Conservation (phyloP, 805 yeast species). For the Lipomyces sp. region DNA sequence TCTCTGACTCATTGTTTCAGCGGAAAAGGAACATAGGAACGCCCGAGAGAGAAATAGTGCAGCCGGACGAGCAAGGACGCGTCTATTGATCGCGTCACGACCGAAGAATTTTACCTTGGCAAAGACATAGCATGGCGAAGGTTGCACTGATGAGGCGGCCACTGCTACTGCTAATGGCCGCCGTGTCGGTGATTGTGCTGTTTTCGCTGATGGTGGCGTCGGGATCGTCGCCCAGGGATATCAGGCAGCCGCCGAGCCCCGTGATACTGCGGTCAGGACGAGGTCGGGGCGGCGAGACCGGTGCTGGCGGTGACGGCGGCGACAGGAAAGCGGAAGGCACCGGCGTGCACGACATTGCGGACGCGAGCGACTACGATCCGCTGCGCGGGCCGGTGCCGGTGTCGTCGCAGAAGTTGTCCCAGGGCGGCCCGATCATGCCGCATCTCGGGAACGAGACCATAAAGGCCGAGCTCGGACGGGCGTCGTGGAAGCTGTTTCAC, state of each 20-base stretch:
- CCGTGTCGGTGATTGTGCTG: background rate
- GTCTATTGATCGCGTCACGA: no score
- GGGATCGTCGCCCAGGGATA: no score
- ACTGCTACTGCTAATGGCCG: background rate
- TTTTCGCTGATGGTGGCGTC: background rate
- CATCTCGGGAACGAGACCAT: slow-evolving; percentile 83
- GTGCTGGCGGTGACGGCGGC: slow-evolving; percentile 1
- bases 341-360: slow-evolving; percentile 17
- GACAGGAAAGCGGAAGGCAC: background rate
- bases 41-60: no score
- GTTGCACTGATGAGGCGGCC: no score
- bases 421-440: slow-evolving; percentile 73
- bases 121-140: no score
- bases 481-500: slow-evolving; percentile 90
- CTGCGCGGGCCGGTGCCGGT: slow-evolving; percentile 27
- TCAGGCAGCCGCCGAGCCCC: no score
- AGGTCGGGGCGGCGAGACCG: background rate
- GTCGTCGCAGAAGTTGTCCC: slow-evolving; percentile 24
- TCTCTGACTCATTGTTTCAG: no score
- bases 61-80: no score
- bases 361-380: slow-evolving; percentile 30
- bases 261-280: no score
- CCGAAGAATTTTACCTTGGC: no score
- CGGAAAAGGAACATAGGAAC: no score
- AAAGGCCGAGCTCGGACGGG: slow-evolving; percentile 80